phyloP scores from a whole-genome alignment of 371 early-diverging fungal genomes.

The Mortierella sp. region DNA sequence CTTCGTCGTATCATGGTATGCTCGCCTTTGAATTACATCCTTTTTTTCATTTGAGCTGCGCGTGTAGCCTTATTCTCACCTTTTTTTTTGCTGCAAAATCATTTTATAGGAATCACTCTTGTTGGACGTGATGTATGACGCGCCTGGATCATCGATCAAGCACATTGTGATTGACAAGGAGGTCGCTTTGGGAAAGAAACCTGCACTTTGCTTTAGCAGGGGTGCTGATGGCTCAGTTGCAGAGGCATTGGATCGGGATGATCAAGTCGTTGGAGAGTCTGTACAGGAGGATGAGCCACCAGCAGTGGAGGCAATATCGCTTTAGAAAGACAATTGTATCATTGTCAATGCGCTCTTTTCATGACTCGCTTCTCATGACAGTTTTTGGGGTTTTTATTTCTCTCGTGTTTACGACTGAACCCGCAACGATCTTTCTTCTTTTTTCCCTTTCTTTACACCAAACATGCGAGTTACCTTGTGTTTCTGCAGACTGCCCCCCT shows the following conservation, averaged over 20 bases:
- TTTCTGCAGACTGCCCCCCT: background rate
- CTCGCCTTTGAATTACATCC: background rate
- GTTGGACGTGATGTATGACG: conserved; percentile 87
- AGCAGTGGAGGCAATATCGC: conserved; percentile 38
- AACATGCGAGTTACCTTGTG: background rate
- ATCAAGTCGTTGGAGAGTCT: conserved; percentile 20
- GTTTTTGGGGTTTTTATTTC: background rate
- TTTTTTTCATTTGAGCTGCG: background rate
- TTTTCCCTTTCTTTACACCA: background rate
- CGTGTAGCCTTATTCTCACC: background rate
- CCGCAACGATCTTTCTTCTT: background rate
- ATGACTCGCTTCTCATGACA: background rate
- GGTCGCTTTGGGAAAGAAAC: conserved; percentile 70
- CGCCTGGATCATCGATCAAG: conserved; percentile 80
- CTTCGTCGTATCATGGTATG: conserved; percentile 86
- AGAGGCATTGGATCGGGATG: conserved; percentile 40
- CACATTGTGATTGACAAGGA: conserved; percentile 81
- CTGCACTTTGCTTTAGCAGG: conserved; percentile 74
- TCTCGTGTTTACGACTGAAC: background rate
- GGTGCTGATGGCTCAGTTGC: conserved; percentile 63
- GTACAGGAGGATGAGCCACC: conserved; percentile 42
- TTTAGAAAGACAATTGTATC: conserved; percentile 5
- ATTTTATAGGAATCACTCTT: conserved; percentile 73
- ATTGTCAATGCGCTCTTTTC: background rate
- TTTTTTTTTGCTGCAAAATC: background rate